Conservation (phyloP, 192 early-diverging fungal species). For the Backusella mclennaniae region DNA sequence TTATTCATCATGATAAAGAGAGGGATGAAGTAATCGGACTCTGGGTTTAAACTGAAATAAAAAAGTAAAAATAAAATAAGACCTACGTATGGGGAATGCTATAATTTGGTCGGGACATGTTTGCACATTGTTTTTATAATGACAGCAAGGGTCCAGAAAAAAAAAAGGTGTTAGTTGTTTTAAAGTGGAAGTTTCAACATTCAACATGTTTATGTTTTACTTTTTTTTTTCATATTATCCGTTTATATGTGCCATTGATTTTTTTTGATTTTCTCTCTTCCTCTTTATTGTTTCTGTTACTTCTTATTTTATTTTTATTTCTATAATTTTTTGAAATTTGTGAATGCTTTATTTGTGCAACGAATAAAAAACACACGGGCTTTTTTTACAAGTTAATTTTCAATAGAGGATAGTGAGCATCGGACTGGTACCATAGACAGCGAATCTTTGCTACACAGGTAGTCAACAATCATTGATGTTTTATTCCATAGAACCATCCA, state of each 20-base stretch:
- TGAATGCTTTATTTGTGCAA: conserved; percentile 1
- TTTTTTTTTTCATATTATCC: neutral
- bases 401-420: neutral
- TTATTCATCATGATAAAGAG: neutral
- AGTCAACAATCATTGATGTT: neutral
- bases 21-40: neutral
- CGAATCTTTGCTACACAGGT: neutral
- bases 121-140: neutral
- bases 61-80: neutral
- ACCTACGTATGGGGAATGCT: neutral
- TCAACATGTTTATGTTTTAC: neutral
- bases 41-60: conserved; percentile 1
- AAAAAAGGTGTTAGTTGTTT: neutral
- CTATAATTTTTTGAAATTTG: neutral
- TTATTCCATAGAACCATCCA: neutral
- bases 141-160: neutral
- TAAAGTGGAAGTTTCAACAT: neutral
- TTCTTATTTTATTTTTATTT: neutral
- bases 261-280: neutral
- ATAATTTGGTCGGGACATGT: conserved; percentile 1
- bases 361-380: conserved; percentile 6
- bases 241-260: neutral
- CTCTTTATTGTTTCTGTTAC: neutral
- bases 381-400: neutral
- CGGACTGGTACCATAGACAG: neutral